These are phyloP conservation scores for Kwoniella heveanensis DNA, from an alignment of 768 basidiomycete species.

Conservation along the genomic window DNA sequence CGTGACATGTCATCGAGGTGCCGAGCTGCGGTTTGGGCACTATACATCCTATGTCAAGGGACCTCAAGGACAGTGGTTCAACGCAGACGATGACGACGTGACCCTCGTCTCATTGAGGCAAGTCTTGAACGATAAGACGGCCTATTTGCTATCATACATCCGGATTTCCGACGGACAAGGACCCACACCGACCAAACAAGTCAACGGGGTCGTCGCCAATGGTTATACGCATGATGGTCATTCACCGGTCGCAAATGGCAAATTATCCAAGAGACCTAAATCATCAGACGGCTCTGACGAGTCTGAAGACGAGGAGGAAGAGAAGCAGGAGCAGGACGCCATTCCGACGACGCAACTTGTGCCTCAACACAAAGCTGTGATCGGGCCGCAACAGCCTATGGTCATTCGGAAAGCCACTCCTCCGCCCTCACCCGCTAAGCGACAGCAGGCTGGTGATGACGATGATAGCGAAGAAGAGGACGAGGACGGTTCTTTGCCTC, in stretches of 20 bases:
- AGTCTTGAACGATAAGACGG: conserved; percentile 71
- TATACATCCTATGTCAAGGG: conserved; percentile 85
- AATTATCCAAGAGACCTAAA: neutral
- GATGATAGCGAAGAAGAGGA: conserved; percentile 3
- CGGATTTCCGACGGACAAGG: conserved; percentile 51
- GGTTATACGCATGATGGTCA: neutral
- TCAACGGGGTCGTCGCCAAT: conserved; percentile 6
- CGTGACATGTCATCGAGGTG: conserved; percentile 88
- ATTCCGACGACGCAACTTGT: neutral
- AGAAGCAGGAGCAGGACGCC: neutral
- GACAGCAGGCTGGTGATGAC: neutral
- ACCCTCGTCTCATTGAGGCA: conserved; percentile 55
- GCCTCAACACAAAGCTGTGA: conserved; percentile 8
- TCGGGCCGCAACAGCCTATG: conserved; percentile 7
- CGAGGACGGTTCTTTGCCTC: conserved; percentile 8
- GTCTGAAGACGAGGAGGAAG: conserved; percentile 4
- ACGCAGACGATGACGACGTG: conserved; percentile 91
- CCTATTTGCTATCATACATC: conserved; percentile 92
- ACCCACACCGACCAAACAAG: neutral
- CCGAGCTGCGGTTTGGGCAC: conserved; percentile 92
- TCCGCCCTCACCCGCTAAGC: neutral
- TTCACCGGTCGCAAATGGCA: neutral
- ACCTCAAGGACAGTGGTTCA: conserved; percentile 72
- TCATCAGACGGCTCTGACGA: conserved; percentile 2
- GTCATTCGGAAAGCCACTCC: conserved; percentile 7